Evolutionary conservation across 257 asterid species (phyloP), one percentile per base, ranked within the genome.

Genomic region (Nicotiana noctiflora): DNA sequence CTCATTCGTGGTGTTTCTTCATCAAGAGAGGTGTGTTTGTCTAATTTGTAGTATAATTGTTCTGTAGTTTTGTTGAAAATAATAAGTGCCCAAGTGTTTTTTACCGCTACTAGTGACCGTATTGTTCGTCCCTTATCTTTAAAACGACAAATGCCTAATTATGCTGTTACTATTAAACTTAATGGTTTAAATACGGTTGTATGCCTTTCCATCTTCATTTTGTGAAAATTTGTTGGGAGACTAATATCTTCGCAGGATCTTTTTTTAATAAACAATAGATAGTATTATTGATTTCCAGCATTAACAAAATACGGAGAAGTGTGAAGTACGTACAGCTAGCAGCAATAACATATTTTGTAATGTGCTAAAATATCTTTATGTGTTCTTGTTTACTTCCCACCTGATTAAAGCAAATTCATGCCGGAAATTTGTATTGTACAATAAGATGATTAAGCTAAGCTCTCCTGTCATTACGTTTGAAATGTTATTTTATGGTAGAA

Each of bases 1-100:
- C 97, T 96, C 59, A 86, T 96, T 84, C 97, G 98, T 2, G 98
- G 99, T 2, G 94, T 96, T 79, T 94, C 97, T 78, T 96, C 99
- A 4, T 91, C 99, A 1, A 93, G 97, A 88, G 98, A 96, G 99
- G 98, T 93, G 75, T 18, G 80, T 25, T 31, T 18, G 3, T 57
- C 23, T 46, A 46, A 21, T 53, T 46, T 68, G 18, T 72, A 23
- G 61, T 59, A 14, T 37, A 14, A 14, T 14, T 0, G 23, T 49
- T 46, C 40, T 13, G 61, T 14, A 37, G 3, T 29, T 46, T 49
- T 74, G 44, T 74, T 49, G 59, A 46, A 74, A 74, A 14, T 74
- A 23, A 14, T 72, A 14, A 14, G 15, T 74, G 79, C 25, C 23
- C 49, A 8, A 40, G 8, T 40, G 49, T 40, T 40, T 40, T 40